Percentiles rank a stretch among this genome's conserved stretches.
Conservation (phyloP, 2,329 filamentous ascomycete species). For the Fusarium sulawesiense region DNA sequence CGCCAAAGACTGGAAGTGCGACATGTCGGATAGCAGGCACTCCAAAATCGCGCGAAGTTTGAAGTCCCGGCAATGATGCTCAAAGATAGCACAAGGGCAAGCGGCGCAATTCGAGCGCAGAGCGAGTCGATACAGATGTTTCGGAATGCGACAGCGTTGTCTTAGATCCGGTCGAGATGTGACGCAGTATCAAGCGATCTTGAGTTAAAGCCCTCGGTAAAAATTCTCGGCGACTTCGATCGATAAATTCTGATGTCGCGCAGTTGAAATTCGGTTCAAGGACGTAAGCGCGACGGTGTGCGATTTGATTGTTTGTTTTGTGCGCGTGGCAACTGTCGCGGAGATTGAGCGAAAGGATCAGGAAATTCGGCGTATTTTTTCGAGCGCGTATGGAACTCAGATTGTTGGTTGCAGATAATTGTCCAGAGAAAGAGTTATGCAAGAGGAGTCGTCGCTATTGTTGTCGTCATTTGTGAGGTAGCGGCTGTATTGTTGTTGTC, state of each 20-base stretch:
- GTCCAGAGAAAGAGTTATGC: constrained; percentile 23
- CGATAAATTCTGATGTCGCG: constrained; percentile 1
- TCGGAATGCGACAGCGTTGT: constrained; percentile 42
- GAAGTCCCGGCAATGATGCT: constrained; percentile 27
- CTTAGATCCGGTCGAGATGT: constrained; percentile 37
- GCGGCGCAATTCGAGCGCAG: constrained; percentile 21
- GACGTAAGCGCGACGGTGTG: constrained; percentile 14
- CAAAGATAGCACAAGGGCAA: constrained; percentile 11
- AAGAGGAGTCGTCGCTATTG: constrained; percentile 15
- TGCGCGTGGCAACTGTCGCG: constrained; percentile 17
- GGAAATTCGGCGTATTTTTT: constrained; percentile 17
- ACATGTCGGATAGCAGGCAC: constrained; percentile 52
- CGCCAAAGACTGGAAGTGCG: constrained; percentile 59
- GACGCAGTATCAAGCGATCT: constrained; percentile 12
- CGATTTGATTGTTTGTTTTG: constrained; percentile 24
- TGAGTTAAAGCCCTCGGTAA: constrained; percentile 13
- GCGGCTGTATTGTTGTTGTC: constrained; percentile 28
- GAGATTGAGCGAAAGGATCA: constrained; percentile 16
- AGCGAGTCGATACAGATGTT: constrained; percentile 35
- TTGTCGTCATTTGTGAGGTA: constrained; percentile 20
- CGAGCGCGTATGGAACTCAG: constrained; percentile 16
- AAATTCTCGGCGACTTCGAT: constrained; percentile 16
- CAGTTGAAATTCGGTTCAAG: background rate
- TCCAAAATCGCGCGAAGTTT: constrained; percentile 21
- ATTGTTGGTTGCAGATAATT: constrained; percentile 2